Conservation (phyloP, 371 early-diverging fungal species). For the Globomyces sp. region DNA sequence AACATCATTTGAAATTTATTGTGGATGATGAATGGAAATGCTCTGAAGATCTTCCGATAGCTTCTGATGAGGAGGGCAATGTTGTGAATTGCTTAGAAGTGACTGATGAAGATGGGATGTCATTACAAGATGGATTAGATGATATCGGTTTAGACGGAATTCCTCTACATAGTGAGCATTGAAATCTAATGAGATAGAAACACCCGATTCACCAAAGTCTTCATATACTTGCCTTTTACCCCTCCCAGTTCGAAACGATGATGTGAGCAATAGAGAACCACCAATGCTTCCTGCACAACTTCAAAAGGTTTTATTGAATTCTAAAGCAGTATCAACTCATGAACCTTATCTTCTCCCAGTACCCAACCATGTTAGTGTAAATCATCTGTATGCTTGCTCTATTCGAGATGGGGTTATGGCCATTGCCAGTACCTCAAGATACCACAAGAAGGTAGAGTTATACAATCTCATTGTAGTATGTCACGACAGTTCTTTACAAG, state of each 20-base stretch:
- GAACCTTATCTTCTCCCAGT: constrained; percentile 80
- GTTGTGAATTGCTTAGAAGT: constrained; percentile 94
- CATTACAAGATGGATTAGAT: constrained; percentile 53
- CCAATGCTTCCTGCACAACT: constrained; percentile 90
- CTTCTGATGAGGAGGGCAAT: constrained; percentile 92
- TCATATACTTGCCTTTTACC: background rate
- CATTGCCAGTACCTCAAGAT: constrained; percentile 63
- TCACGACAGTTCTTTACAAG: constrained; percentile 45
- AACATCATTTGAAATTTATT: constrained; percentile 94
- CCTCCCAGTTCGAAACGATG: background rate
- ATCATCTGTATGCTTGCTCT: constrained; percentile 93
- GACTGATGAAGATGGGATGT: constrained; percentile 39
- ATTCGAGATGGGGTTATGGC: constrained; percentile 97
- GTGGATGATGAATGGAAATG: constrained; percentile 98
- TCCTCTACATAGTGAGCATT: no score
- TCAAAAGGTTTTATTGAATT: constrained; percentile 86
- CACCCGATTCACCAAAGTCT: constrained; percentile 11
- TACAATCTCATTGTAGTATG: constrained; percentile 40
- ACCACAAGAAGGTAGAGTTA: constrained; percentile 62
- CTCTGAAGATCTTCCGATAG: constrained; percentile 83
- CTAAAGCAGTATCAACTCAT: constrained; percentile 52
- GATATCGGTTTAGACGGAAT: constrained; percentile 11
- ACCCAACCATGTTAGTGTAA: constrained; percentile 91
- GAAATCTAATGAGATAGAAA: background rate
- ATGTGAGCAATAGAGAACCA: constrained; percentile 51